Base-by-base conservation (phyloP, 805 yeast species). In the Cyberlindnera maclurae region DNA sequence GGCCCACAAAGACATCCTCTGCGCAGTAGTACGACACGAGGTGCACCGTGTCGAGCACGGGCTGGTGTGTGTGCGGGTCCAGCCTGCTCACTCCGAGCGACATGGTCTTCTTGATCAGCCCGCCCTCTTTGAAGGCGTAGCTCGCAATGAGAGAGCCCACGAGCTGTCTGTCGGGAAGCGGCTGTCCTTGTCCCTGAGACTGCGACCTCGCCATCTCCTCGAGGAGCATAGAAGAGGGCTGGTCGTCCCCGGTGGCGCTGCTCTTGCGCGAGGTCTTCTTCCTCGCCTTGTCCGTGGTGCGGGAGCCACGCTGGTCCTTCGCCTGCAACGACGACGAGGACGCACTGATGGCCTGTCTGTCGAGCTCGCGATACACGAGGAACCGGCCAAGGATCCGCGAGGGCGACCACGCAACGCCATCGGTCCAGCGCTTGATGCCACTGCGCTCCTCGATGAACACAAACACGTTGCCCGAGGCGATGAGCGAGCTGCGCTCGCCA, bases 371-470 rank as follows among this genome's bases (percentile, higher is more conserved):
- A 59, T 89, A 89, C 10, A 89, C 79, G 26, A 89, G 64, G 51
- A 89, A 89, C 42, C 93, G 69, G 5, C 95, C 95, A 20, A 87
- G 68, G 29, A 89, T 87, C 35, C 97, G 68, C 2, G 94, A 82
- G 0, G 97, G 96, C 3, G 89, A 78, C 97, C 97, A 89, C 12
- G 89, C 68, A 12, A 85, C 75, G n/a, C 96, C 96, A 54, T 89
- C 97, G 1, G 97, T 89, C 97, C 97, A 89, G 42, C 97, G 69
- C 56, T 83, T 84, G 43, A 89, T 88, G 3, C 90, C 88, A 0
- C 89, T 78, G 11, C 73, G 66, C 48, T 82, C 86, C 59, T 89
- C 96, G 34, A 82, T 74, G 54, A 89, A 88, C 1, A 90, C 86
- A 60, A 89, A 88, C 1, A 87, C 78, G 48, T 78, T 77, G 0